A percentile compares a stretch with the other conserved stretches of the same genome.
These are phyloP conservation scores for Xerocomus cyaneibrunnescens DNA, from an alignment of 1,284 basidiomycete species.

Conservation along the genomic window DNA sequence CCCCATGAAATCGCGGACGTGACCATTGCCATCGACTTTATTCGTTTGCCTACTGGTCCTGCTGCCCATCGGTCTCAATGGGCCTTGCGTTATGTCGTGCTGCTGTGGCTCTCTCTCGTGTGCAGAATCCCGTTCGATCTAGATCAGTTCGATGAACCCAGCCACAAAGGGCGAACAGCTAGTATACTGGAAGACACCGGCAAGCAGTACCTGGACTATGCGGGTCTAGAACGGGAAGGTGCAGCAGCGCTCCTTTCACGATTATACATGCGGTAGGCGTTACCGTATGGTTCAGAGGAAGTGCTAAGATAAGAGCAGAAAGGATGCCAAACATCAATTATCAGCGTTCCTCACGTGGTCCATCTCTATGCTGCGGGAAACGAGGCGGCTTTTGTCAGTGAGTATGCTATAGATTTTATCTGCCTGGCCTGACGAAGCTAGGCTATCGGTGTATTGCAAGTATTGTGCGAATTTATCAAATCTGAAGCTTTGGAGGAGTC, in stretches of 20 bases:
- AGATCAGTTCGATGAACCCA: slow-evolving; percentile 72
- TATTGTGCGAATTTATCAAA: slow-evolving; percentile 73
- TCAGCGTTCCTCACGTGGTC: slow-evolving; percentile 53
- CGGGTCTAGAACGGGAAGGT: slow-evolving; percentile 83
- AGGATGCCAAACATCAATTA: slow-evolving; percentile 57
- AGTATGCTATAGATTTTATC: slow-evolving; percentile 16
- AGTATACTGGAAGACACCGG: slow-evolving; percentile 57
- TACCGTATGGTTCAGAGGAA: background rate
- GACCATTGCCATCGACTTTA: slow-evolving; percentile 67
- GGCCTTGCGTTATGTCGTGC: slow-evolving; percentile 80
- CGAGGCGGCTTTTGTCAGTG: slow-evolving; percentile 54
- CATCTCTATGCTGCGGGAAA: slow-evolving; percentile 34
- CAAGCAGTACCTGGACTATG: slow-evolving; percentile 58
- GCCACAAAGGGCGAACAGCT: slow-evolving; percentile 50
- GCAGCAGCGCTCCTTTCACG: slow-evolving; percentile 71
- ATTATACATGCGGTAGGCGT: slow-evolving; percentile 70
- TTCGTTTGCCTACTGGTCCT: slow-evolving; percentile 51
- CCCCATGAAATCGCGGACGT: slow-evolving; percentile 88
- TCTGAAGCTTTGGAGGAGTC: slow-evolving; percentile 60
- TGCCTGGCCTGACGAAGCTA: slow-evolving; percentile 31
- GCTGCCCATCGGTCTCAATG: slow-evolving; percentile 55
- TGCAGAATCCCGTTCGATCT: slow-evolving; percentile 95
- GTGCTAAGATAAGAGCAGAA: slow-evolving; percentile 43
- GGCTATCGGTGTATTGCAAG: slow-evolving; percentile 72
- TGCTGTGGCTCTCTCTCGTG: slow-evolving; percentile 93